Percentiles rank a stretch among this genome's conserved stretches.
phyloP scores from a whole-genome alignment of 495 filamentous ascomycete species.

The Penicillium paxilli region DNA sequence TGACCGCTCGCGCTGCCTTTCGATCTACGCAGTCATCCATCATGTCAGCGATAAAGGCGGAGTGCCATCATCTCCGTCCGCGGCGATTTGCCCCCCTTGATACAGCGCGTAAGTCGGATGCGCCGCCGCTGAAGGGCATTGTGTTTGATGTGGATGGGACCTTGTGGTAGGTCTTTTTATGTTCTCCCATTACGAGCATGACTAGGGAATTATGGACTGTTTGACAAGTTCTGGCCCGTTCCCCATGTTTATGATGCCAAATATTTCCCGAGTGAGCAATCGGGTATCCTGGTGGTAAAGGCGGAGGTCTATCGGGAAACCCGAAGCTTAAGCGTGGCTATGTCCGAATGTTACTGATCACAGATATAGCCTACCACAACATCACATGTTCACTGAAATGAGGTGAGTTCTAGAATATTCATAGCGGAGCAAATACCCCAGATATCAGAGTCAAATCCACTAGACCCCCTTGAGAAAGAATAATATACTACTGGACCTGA shows the following conservation, averaged over 20 bases:
- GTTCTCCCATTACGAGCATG: background rate
- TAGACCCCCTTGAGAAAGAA: no score
- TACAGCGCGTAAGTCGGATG: conserved; percentile 28
- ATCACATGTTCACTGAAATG: conserved; percentile 92
- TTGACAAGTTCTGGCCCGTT: no score
- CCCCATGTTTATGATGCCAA: no score
- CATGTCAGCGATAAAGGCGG: conserved; percentile 27
- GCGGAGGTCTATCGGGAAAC: background rate
- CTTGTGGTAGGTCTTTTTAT: conserved; percentile 64
- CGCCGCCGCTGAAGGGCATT: conserved; percentile 71
- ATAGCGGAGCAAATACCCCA: background rate
- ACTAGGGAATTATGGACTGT: no score
- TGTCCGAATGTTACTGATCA: conserved; percentile 5
- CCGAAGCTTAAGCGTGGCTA: background rate
- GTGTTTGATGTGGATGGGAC: conserved; percentile 97
- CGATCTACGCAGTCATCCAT: conserved; percentile 4
- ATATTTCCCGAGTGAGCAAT: no score
- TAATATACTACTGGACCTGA: no score
- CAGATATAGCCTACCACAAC: conserved; percentile 72
- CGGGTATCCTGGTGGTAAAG: background rate
- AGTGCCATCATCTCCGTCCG: conserved; percentile 33
- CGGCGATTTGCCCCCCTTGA: conserved; percentile 58
- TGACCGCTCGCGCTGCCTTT: conserved; percentile 9
- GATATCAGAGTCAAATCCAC: no score
- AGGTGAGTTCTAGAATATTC: conserved; percentile 49